Evolutionary conservation across 2,329 filamentous ascomycete species (phyloP).

Genomic region (Capronia epimyces): DNA sequence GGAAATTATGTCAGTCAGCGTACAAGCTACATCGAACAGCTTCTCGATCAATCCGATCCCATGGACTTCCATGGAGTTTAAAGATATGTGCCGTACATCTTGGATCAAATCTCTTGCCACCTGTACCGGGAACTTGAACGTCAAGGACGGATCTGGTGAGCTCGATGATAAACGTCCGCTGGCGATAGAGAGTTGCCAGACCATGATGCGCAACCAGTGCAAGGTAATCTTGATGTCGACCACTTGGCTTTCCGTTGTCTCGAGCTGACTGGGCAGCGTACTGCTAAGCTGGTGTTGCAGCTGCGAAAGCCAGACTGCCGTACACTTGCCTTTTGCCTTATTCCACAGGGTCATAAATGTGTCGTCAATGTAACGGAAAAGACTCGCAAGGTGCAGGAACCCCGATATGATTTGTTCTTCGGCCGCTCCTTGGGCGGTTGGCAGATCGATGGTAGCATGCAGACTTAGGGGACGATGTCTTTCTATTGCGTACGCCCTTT

Average conservation of each 20-base stretch:
- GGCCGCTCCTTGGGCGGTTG: slow-evolving; percentile 53
- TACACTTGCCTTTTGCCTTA: slow-evolving; percentile 56
- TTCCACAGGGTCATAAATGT: slow-evolving; percentile 61
- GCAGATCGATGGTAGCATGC: slow-evolving; percentile 58
- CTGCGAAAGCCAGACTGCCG: slow-evolving; percentile 51
- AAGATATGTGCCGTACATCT: slow-evolving; percentile 66
- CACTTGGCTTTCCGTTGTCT: slow-evolving; percentile 27
- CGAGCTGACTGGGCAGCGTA: slow-evolving; percentile 21
- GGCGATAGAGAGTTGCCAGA: slow-evolving; percentile 66
- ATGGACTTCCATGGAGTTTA: slow-evolving; percentile 67
- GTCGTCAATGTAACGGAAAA: slow-evolving; percentile 64
- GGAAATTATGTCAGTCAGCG: slow-evolving; percentile 67
- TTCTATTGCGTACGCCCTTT: slow-evolving; percentile 65
- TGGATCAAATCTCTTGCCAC: slow-evolving; percentile 58
- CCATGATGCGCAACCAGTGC: slow-evolving; percentile 64
- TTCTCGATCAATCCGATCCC: slow-evolving; percentile 76
- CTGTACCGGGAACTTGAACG: slow-evolving; percentile 59
- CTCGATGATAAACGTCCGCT: slow-evolving; percentile 61
- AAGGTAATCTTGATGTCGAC: slow-evolving; percentile 53
- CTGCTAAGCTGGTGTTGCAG: slow-evolving; percentile 53
- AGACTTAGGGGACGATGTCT: slow-evolving; percentile 61
- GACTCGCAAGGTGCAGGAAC: slow-evolving; percentile 56
- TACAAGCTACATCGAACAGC: slow-evolving; percentile 68
- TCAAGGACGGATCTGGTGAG: slow-evolving; percentile 53
- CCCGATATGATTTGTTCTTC: slow-evolving; percentile 50